A percentile compares a stretch with the other conserved stretches of the same genome.
phyloP scores from a whole-genome alignment of 2,329 filamentous ascomycete species.

The Alternaria sp. region DNA sequence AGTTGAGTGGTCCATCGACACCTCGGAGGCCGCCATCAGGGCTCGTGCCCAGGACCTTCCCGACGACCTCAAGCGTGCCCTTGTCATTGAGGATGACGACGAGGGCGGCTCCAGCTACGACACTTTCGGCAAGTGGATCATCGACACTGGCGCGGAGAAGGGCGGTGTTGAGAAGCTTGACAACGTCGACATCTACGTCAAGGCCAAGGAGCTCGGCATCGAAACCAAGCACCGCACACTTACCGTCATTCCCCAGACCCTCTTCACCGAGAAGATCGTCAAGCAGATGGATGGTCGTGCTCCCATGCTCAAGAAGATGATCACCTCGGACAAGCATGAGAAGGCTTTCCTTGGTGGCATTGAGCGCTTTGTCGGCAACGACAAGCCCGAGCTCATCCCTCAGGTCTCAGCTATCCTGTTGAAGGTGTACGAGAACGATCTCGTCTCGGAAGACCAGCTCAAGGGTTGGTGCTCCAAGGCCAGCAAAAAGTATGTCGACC shows the following conservation, averaged over 20 bases:
- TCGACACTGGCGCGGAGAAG: constrained; percentile 72
- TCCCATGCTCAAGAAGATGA: constrained; percentile 87
- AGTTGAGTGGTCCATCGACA: constrained; percentile 94
- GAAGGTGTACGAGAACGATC: constrained; percentile 87
- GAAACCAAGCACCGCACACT: constrained; percentile 93
- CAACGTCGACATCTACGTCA: constrained; percentile 91
- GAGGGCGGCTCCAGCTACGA: constrained; percentile 86
- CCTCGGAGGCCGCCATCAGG: constrained; percentile 92
- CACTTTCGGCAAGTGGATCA: constrained; percentile 91
- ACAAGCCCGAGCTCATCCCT: constrained; percentile 78
- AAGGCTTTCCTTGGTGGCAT: constrained; percentile 94
- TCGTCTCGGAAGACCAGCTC: constrained; percentile 86
- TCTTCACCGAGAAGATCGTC: constrained; percentile 90
- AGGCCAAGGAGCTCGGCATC: constrained; percentile 95
- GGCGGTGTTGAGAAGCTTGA: constrained; percentile 79
- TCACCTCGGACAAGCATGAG: constrained; percentile 90
- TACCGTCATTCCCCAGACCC: constrained; percentile 86
- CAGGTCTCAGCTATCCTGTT: constrained; percentile 86
- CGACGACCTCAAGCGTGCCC: constrained; percentile 91
- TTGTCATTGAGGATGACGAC: constrained; percentile 82
- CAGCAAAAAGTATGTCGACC: constrained; percentile 97
- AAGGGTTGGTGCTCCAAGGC: constrained; percentile 92
- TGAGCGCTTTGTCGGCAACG: constrained; percentile 87
- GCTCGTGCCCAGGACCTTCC: constrained; percentile 92
- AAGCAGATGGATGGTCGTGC: constrained; percentile 86